A percentile compares a stretch with the other conserved stretches of the same genome.
Evolutionary conservation across 2,329 filamentous ascomycete species (phyloP).

Genomic region (Moelleriella libera): DNA sequence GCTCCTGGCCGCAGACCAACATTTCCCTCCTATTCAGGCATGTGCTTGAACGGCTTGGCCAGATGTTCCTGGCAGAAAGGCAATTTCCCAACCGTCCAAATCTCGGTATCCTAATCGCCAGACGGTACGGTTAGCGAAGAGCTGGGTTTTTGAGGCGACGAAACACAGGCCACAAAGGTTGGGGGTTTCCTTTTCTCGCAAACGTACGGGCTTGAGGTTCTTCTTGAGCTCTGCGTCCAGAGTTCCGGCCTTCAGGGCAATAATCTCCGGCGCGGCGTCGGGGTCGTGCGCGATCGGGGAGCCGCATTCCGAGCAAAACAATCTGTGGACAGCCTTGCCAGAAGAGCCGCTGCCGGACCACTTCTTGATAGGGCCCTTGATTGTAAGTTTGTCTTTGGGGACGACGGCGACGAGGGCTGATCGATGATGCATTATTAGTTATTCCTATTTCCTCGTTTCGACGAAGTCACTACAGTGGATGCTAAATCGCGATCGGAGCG

Average conservation of each 20-base stretch:
- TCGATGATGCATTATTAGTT: not conserved
- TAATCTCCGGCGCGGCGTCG: slow-evolving; percentile 55
- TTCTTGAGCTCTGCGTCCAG: slow-evolving; percentile 52
- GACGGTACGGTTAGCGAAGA: not conserved
- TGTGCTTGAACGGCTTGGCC: slow-evolving; percentile 46
- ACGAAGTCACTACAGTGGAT: too few relatives aligned
- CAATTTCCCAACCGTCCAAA: slow-evolving; percentile 56
- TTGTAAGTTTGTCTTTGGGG: slow-evolving; percentile 48
- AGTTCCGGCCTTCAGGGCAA: slow-evolving; percentile 54
- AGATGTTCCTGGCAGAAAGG: slow-evolving; percentile 56
- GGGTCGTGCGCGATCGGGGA: slow-evolving; percentile 58
- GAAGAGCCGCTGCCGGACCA: slow-evolving; percentile 45
- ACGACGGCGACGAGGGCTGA: slow-evolving; percentile 51
- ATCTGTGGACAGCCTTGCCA: slow-evolving; percentile 49
- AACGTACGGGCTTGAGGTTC: slow-evolving; percentile 46
- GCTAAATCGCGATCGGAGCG: too few relatives aligned
- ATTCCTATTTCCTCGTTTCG: too few relatives aligned
- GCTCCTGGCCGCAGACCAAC: too few relatives aligned
- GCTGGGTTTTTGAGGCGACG: too few relatives aligned
- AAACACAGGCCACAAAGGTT: too few relatives aligned
- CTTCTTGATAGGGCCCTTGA: slow-evolving; percentile 51
- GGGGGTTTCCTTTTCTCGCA: not conserved
- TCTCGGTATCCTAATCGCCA: slow-evolving; percentile 46
- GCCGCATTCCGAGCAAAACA: slow-evolving; percentile 57
- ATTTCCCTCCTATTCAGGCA: slow-evolving; percentile 35